Percentiles rank a stretch among this genome's conserved stretches.
These are phyloP conservation scores for Pelargonium cotyledonis DNA, from an alignment of 441 rosid genomes.

Conservation along the genomic window DNA sequence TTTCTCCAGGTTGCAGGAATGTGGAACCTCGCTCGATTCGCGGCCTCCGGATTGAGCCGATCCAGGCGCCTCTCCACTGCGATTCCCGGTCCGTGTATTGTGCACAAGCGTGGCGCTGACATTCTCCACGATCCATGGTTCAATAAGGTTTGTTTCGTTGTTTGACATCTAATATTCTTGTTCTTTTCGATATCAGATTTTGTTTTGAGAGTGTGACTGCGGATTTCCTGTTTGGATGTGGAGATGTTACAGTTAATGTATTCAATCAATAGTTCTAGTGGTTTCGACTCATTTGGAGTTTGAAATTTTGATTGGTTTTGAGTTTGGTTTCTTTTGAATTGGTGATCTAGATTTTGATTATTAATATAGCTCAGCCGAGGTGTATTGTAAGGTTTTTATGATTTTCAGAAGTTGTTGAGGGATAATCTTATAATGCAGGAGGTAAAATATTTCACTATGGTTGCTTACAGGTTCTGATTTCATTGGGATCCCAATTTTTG, in stretches of 20 bases:
- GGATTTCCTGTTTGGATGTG: constrained; percentile 1
- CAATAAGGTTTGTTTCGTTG: constrained; percentile 54
- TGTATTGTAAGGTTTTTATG: too few species aligned
- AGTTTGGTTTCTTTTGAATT: not conserved
- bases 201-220: not conserved
- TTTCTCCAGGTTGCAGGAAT: constrained; percentile 29
- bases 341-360: not conserved
- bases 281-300: not conserved
- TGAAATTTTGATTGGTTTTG: not conserved
- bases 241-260: not conserved
- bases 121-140: constrained; percentile 99
- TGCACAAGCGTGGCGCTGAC: constrained; percentile 94
- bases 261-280: not conserved
- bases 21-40: constrained; percentile 58
- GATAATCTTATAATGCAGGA: not conserved
- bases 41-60: constrained; percentile 40
- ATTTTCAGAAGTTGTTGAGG: too few species aligned
- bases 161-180: not conserved
- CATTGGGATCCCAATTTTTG: not conserved
- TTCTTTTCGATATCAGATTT: not conserved
- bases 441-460: not conserved
- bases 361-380: not conserved
- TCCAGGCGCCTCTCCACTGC: constrained; percentile 61
- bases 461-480: not conserved
- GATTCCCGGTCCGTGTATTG: constrained; percentile 86